Evolutionary conservation across 139 green algal genomes (phyloP), one percentile per base, ranked within the genome.

Genomic region (Picocystis salinarum): DNA sequence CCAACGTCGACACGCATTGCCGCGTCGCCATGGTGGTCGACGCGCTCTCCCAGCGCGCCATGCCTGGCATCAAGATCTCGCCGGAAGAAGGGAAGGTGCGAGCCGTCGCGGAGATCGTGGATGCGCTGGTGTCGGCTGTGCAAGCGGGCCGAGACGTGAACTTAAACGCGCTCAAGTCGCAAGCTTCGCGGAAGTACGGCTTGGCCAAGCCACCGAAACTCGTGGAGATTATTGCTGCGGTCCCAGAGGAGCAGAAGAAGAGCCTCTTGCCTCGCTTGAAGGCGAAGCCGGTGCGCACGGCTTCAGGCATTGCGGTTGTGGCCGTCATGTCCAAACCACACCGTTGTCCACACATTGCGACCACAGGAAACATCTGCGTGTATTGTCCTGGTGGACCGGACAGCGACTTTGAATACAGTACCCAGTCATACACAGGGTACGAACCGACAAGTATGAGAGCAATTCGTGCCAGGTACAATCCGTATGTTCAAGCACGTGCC

Each of bases 291-390:
- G 71, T 95, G 36, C 71, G 85, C 23, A 95, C 85, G 6, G 85
- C 85, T 1, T 85, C 69, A n/a, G 87, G 87, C 28, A 93, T 97
- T 39, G 87, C 87, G 2, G 87, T 97, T 19, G 86, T 97, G 4
- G 87, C 87, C 0, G 86, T 96, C 10, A 97, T 97, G 87, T 91
- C 73, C 59, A 97, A 97, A 62, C 87, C 87, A 2, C 87, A 97
- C 59, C 60, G 87, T 31, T 97, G 87, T 64, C 87, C 87, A 1
- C 87, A 97, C 71, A 96, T 97, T 33, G 82, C 86, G n/a, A 97
- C 86, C 24, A 97, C 86, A 20, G 86, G 86, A 51, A 93, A 92
- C 72, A 93, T 97, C 53, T 97, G 87, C 58, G 74, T 97, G 33
- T 97, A 97, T 67, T 97, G 87, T 59, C 87, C 87, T 0, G 87